phyloP scores from a whole-genome alignment of 805 yeast genomes.

The Yarrowia sp. region DNA sequence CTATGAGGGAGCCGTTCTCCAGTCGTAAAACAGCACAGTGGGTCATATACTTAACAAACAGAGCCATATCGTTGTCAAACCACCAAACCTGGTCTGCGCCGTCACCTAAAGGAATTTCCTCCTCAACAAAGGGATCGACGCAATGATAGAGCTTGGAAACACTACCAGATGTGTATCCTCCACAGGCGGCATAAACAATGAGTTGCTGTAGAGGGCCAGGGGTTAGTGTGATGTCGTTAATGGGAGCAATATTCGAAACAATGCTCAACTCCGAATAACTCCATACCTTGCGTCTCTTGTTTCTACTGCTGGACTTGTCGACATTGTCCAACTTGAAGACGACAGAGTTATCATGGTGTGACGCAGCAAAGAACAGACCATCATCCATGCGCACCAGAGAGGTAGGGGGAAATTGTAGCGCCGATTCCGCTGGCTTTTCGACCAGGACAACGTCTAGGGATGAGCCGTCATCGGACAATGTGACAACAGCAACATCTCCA shows the following conservation, averaged over 20 bases:
- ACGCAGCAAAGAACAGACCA: slow-evolving; percentile 8
- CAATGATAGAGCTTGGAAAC: background rate
- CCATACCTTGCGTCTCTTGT: background rate
- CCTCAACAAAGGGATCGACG: background rate
- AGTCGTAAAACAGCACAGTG: background rate
- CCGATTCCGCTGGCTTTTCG: slow-evolving; percentile 1
- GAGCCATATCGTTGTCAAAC: background rate
- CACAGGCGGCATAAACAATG: slow-evolving; percentile 16
- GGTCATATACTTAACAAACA: slow-evolving; percentile 13
- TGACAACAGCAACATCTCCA: slow-evolving; percentile 10
- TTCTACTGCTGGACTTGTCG: background rate
- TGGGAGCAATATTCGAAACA: slow-evolving; percentile 11
- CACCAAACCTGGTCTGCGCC: slow-evolving; percentile 24
- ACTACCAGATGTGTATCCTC: slow-evolving; percentile 24
- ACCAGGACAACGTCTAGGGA: background rate
- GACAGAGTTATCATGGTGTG: slow-evolving; percentile 19
- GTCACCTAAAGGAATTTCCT: slow-evolving; percentile 11
- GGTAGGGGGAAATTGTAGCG: slow-evolving; percentile 13
- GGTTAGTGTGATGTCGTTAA: background rate
- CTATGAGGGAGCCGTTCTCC: background rate
- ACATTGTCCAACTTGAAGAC: background rate
- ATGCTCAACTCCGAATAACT: background rate
- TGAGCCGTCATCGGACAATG: background rate
- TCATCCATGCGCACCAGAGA: slow-evolving; percentile 17
- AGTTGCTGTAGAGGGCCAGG: background rate